A percentile compares a stretch with the other conserved stretches of the same genome.
These are phyloP conservation scores for Thielaviopsis euricoi DNA, from an alignment of 2,329 filamentous ascomycete genomes.

Conservation along the genomic window DNA sequence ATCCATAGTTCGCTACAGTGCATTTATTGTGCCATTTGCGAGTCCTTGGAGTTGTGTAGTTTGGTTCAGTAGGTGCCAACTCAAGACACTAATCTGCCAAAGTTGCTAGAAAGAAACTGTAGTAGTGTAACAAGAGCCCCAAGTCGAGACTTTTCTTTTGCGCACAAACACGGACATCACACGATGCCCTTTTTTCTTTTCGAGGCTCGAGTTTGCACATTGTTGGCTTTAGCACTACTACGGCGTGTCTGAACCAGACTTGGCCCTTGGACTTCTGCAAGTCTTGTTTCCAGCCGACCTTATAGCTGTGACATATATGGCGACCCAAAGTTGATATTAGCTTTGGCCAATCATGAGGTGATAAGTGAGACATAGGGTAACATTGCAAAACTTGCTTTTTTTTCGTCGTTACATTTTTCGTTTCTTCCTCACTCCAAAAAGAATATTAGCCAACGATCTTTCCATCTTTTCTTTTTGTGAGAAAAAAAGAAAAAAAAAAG, in stretches of 20 bases:
- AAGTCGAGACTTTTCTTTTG: not conserved
- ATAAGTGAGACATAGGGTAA: not conserved
- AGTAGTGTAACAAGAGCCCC: not conserved
- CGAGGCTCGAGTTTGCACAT: not conserved
- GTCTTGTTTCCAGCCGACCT: not conserved
- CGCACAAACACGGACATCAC: not conserved
- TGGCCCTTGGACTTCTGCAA: not conserved
- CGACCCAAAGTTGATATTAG: no score
- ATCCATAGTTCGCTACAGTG: not conserved
- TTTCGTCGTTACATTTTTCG: not conserved
- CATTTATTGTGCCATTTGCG: not conserved
- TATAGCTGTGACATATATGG: no score
- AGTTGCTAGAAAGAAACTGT: no score
- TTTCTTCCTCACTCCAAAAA: not conserved
- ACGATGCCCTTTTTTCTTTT: not conserved
- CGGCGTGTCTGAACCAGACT: not conserved
- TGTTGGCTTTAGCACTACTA: not conserved
- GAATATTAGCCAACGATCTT: no score
- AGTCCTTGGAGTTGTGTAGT: not conserved
- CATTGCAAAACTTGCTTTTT: not conserved
- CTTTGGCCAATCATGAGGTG: not conserved
- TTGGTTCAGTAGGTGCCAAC: not conserved
- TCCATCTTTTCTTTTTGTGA: no score
- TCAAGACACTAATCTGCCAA: not conserved
- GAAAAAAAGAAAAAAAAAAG: not conserved